A percentile compares a stretch with the other conserved stretches of the same genome.
phyloP scores from a whole-genome alignment of 495 filamentous ascomycete species.

The Annulohypoxylon bovei region DNA sequence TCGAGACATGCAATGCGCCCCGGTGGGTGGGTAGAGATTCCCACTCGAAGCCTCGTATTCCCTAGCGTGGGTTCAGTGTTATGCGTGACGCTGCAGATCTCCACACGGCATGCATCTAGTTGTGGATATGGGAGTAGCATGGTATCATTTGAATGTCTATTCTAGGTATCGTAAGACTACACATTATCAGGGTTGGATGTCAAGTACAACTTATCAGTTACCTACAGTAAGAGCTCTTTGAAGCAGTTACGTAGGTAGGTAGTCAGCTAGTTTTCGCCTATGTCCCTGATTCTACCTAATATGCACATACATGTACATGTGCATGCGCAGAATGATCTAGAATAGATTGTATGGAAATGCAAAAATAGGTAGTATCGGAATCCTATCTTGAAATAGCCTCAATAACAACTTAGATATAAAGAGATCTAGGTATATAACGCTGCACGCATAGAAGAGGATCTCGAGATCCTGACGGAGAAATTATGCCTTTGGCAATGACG shows the following conservation, averaged over 20 bases:
- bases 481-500: background rate
- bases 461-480: background rate
- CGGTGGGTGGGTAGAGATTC: background rate
- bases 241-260: no score
- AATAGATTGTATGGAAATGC: background rate
- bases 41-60: slow-evolving; percentile 25
- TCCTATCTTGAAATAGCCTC: background rate
- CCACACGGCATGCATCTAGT: slow-evolving; percentile 26
- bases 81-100: slow-evolving; percentile 9
- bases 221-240: background rate
- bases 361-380: background rate
- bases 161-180: slow-evolving; percentile 2
- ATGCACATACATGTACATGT: background rate
- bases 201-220: background rate
- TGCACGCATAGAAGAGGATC: background rate
- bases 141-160: background rate
- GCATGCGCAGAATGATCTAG: background rate
- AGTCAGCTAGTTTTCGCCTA: background rate
- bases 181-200: background rate
- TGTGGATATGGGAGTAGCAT: slow-evolving; percentile 8
- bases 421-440: background rate
- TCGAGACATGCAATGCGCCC: background rate
- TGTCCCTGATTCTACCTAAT: background rate
- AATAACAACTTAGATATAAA: background rate
- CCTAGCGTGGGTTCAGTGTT: slow-evolving; percentile 2